Evolutionary conservation across 1,284 basidiomycete genomes (phyloP).

Genomic region (Cutaneotrichosporon spelunceum): DNA sequence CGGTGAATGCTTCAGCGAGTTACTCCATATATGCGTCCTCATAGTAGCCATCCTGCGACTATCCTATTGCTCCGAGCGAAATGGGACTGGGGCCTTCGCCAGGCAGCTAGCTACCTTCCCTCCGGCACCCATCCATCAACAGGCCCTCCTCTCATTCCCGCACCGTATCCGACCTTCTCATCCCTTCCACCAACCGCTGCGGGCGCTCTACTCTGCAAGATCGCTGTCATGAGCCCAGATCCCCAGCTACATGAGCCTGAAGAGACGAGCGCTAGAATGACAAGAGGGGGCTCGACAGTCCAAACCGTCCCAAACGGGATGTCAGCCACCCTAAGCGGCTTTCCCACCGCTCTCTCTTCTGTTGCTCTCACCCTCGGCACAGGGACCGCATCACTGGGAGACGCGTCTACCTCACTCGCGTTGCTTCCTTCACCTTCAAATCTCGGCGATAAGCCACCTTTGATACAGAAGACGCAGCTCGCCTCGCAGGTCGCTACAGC

Average conservation of each 20-base stretch:
- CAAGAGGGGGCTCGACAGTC: neutral
- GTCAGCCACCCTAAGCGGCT: neutral
- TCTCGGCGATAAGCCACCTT: neutral
- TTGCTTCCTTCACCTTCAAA: neutral
- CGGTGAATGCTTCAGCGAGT: neutral
- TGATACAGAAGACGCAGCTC: neutral
- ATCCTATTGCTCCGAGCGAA: neutral
- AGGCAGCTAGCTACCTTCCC: neutral
- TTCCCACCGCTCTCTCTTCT: neutral
- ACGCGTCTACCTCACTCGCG: neutral
- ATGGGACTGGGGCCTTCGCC: neutral
- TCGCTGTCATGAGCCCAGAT: neutral
- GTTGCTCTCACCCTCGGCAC: neutral
- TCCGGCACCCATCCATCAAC: neutral
- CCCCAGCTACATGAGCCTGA: neutral
- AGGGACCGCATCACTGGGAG: neutral
- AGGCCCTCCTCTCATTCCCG: neutral
- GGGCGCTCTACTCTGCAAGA: neutral
- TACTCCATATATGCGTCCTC: neutral
- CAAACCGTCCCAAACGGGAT: neutral
- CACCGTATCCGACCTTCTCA: neutral
- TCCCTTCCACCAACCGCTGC: neutral
- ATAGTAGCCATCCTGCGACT: neutral
- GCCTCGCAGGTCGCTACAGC: neutral
- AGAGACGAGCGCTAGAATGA: neutral